Conservation (phyloP, 2,329 filamentous ascomycete genomes). For the Balansia obtecta region DNA sequence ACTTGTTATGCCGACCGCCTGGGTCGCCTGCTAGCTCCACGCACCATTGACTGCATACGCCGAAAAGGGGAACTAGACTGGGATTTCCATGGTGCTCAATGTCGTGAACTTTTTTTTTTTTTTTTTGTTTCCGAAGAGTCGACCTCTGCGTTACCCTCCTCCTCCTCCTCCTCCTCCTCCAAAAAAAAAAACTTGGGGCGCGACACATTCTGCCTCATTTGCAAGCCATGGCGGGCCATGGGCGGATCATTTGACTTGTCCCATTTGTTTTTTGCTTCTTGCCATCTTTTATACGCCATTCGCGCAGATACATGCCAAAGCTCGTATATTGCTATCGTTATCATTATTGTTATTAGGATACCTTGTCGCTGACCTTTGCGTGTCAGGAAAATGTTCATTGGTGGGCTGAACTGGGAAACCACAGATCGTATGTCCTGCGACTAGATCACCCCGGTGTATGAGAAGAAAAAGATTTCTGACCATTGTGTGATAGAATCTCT, state of each 20-base stretch:
- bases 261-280: background rate
- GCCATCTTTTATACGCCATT: background rate
- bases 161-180: background rate
- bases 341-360: too few relatives aligned
- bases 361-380: constrained; percentile 1
- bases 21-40: background rate
- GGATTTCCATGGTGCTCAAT: background rate
- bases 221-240: background rate
- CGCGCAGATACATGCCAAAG: background rate
- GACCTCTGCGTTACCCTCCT: background rate
- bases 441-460: background rate
- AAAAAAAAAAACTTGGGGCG: background rate
- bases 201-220: background rate
- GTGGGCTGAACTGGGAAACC: constrained; percentile 96
- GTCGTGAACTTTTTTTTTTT: background rate
- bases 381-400: constrained; percentile 97
- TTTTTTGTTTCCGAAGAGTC: background rate
- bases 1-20: background rate
- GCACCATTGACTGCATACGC: background rate
- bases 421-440: constrained; percentile 67
- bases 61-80: background rate
- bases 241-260: too few relatives aligned
- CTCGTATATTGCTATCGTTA: too few relatives aligned
- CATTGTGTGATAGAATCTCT: constrained; percentile 61
- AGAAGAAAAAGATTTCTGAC: background rate